Percentiles rank a stretch among this genome's conserved stretches.
Evolutionary conservation across 192 early-diverging fungal species (phyloP).

Genomic region (Rhizophagus clarus): DNA sequence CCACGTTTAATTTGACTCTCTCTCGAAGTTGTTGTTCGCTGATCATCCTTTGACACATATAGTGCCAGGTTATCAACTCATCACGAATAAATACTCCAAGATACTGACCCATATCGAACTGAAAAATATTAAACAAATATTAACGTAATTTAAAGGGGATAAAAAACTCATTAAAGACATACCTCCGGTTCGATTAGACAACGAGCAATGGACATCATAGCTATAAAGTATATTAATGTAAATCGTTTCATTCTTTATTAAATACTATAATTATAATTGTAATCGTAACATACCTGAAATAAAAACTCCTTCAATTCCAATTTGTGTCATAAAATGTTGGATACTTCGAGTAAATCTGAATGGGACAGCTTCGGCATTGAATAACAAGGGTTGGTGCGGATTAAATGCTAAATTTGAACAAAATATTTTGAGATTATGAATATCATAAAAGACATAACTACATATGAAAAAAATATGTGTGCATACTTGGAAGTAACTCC

Average conservation of each 20-base stretch:
- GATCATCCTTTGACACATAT: constrained; percentile 58
- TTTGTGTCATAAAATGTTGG: constrained; percentile 90
- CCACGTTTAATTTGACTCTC: constrained; percentile 68
- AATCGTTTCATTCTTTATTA: not conserved
- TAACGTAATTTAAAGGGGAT: not conserved
- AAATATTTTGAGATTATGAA: not conserved
- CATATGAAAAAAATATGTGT: not conserved
- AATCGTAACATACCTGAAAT: constrained; percentile 40
- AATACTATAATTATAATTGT: not conserved
- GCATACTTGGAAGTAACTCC: constrained; percentile 80
- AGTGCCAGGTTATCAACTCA: constrained; percentile 84
- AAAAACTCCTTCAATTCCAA: constrained; percentile 94
- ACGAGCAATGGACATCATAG: constrained; percentile 82
- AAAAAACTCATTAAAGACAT: not conserved
- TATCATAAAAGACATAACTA: not conserved
- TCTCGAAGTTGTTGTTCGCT: constrained; percentile 68
- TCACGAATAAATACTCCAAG: constrained; percentile 94
- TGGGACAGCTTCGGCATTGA: constrained; percentile 85
- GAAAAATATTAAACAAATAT: constrained; percentile 34
- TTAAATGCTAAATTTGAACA: not conserved
- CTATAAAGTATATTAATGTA: constrained; percentile 35
- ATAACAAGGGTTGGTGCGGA: constrained; percentile 44
- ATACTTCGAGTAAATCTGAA: constrained; percentile 99
- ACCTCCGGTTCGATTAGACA: constrained; percentile 82
- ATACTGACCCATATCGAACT: constrained; percentile 91